Base-by-base conservation (phyloP, 2,329 filamentous ascomycete species). In the Arthrobotrys pseudoclavata region DNA sequence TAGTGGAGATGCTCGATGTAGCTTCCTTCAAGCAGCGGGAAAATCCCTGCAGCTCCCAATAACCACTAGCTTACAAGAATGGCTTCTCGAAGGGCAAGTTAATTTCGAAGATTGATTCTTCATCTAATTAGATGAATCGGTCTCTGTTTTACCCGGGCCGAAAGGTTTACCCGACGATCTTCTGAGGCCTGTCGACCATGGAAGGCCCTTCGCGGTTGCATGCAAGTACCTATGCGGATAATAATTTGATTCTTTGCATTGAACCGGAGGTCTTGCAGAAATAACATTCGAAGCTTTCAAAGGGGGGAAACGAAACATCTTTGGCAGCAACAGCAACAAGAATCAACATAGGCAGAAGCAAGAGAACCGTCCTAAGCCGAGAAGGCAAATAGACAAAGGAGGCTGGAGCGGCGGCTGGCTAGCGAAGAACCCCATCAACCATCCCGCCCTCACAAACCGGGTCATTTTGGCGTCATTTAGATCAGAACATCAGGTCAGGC, bases 391-490 rank as follows among this genome's bases (percentile, higher is more conserved):
- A 34, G 52, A 57, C 42, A 10, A 26, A 24, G 40, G 42, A 67
- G 53, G 45, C 50, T 62, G 69, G 53, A 71, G 64, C 40, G 47
- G 64, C 60, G 63, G 63, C 63, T 63, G 61, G 63, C 63, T 63
- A 57, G 60, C 55, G 61, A 71, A 15, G 52, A 60, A 24, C 9
- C 48, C 48, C 62, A 37, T 45, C 57, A 42, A 53, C 24, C 40
- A 66, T 76, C 64, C 57, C 48, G 50, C 64, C 20, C n/a, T 62
- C 52, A 70, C 34, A 31, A 66, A 70, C 60, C 55, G 61, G 74
- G 67, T 55, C 74, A 77, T 77, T 77, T 77, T 71, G 74, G 74
- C 74, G 74, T 77, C 74, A 77, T 77, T 60, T 34, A 55, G 18
- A 72, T 34, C 40, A 69, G 48, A 45, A 52, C 71, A 63, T 69